A percentile compares a stretch with the other conserved stretches of the same genome.
Evolutionary conservation across 2,329 filamentous ascomycete species (phyloP).

Genomic region (Aureobasidium sp.): DNA sequence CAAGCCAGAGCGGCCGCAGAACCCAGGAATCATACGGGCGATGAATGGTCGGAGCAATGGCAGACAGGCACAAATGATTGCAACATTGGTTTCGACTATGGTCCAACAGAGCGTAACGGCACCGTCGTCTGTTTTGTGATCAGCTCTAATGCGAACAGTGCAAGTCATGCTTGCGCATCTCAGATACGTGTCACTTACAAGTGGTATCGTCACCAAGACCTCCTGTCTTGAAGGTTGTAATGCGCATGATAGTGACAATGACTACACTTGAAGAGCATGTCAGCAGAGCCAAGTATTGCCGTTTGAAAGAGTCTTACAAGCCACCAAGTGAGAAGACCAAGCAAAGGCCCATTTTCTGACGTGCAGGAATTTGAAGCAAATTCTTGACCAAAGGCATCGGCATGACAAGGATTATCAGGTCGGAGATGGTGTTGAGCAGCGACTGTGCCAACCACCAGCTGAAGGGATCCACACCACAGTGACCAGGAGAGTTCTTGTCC

Average conservation of each 20-base stretch:
- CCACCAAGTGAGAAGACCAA: slow-evolving; percentile 23
- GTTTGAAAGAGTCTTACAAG: slow-evolving; percentile 19
- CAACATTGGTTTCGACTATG: slow-evolving; percentile 23
- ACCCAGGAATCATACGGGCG: slow-evolving; percentile 9
- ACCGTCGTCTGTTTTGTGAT: neutral
- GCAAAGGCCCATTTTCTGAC: slow-evolving; percentile 22
- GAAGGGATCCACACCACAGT: slow-evolving; percentile 23
- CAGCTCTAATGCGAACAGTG: neutral
- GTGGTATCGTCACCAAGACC: slow-evolving; percentile 16
- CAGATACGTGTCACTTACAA: slow-evolving; percentile 13
- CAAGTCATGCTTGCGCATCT: neutral
- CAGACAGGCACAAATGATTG: slow-evolving; percentile 24
- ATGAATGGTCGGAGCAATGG: slow-evolving; percentile 18
- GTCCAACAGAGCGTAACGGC: slow-evolving; percentile 21
- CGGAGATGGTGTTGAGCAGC: slow-evolving; percentile 22
- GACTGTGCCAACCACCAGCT: slow-evolving; percentile 19
- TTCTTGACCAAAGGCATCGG: slow-evolving; percentile 23
- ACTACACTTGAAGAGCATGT: slow-evolving; percentile 17
- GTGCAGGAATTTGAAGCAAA: slow-evolving; percentile 19
- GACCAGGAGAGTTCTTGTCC: slow-evolving; percentile 24
- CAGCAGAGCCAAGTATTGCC: neutral
- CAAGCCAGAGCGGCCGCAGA: neutral
- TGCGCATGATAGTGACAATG: slow-evolving; percentile 21
- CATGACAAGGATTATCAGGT: slow-evolving; percentile 22
- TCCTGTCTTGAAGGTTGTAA: slow-evolving; percentile 16